Base-by-base conservation (phyloP, 768 basidiomycete species). In the Termitomyces titanicus region DNA sequence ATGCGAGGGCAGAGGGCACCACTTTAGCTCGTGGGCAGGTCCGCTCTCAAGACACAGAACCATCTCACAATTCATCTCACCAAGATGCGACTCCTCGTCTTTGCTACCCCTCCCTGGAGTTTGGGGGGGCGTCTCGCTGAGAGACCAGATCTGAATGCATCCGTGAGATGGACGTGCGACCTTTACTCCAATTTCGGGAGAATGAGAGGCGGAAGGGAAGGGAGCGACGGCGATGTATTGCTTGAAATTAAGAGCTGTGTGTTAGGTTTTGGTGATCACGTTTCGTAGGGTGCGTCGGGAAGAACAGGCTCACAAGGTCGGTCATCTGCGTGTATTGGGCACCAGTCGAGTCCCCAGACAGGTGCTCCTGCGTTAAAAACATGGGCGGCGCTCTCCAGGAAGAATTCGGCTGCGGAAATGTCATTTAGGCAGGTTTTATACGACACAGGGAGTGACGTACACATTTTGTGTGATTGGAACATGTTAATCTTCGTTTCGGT, bases 271-370 rank as follows among this genome's bases (percentile, higher is more conserved):
- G 35, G 29, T 47, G 49, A 40, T 33, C 51, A 61, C 44, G 39
- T 35, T 48, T 50, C 12, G 9, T 22, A 31, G 37, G 12, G 10
- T 13, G 8, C 20, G 33, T 31, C 12, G 12, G 9, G n/a, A 38
- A 35, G 12, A 13, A 46, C 48, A 2, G 8, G 65, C 77, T 61
- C 62, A 89, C 89, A 66, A 46, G 71, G 58, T 37, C 83, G 77
- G 47, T 85, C 84, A 34, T 78, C 72, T 20, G 75, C 31, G 57
- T 88, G 79, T 22, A 86, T 83, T 3, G 97, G 96, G 68, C 94
- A 94, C 95, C 95, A 98, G 60, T 95, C 93, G 34, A 96, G 64
- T 2, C 85, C 92, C 86, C 89, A 92, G n/a, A 92, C 88, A 0
- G 92, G 89, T 3, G 87, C 89, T 6, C 97, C 97, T 0, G 90